These are phyloP conservation scores for Penicillium turbatum DNA, from an alignment of 495 filamentous ascomycete genomes.

Conservation along the genomic window DNA sequence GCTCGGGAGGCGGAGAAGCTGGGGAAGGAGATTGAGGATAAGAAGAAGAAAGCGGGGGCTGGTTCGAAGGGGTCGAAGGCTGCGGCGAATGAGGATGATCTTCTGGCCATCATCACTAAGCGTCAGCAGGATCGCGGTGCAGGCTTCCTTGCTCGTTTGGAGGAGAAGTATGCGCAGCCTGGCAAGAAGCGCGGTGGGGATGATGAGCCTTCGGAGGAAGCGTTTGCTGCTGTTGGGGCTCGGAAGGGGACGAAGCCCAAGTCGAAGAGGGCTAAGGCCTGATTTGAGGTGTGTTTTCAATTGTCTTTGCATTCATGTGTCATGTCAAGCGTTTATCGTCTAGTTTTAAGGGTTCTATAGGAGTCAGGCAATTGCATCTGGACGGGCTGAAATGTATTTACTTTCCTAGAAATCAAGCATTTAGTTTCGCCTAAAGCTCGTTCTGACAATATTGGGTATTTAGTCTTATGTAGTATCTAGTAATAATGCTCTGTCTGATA, in stretches of 20 bases:
- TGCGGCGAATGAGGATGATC: conserved; percentile 16
- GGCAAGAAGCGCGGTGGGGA: conserved; percentile 24
- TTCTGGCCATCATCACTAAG: conserved; percentile 25
- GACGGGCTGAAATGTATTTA: neutral
- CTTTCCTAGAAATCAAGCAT: neutral
- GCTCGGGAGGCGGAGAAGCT: conserved; percentile 67
- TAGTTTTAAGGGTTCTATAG: neutral
- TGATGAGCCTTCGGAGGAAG: conserved; percentile 33
- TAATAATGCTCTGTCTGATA: too few species aligned
- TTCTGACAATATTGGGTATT: too few species aligned
- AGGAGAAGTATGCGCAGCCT: conserved; percentile 27
- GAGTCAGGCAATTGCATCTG: conserved; percentile 13
- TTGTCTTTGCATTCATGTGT: neutral
- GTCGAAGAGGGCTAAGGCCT: conserved; percentile 16
- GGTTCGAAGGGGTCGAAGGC: conserved; percentile 33
- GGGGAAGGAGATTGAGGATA: conserved; percentile 64
- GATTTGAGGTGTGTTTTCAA: neutral
- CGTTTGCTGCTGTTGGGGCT: conserved; percentile 32
- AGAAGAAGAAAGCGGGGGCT: conserved; percentile 44
- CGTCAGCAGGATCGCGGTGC: conserved; percentile 26
- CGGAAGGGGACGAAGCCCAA: conserved; percentile 18
- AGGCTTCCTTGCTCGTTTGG: conserved; percentile 23
- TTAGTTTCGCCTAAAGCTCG: too few species aligned
- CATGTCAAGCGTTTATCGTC: conserved; percentile 4
- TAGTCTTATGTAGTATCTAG: too few species aligned